Evolutionary conservation across 371 early-diverging fungal species (phyloP), one percentile per base, ranked within the genome.

Genomic region (Circinella minor): DNA sequence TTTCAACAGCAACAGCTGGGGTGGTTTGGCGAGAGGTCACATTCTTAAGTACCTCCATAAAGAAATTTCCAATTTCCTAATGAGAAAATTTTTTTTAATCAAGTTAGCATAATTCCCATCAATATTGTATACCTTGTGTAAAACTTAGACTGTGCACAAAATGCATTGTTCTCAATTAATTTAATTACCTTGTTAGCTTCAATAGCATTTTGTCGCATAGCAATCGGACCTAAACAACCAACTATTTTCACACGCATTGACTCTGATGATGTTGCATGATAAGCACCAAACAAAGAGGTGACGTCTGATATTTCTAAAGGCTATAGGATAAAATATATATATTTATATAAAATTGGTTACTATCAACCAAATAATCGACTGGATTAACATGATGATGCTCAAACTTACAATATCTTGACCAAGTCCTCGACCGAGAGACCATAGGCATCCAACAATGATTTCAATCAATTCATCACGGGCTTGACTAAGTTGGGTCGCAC

Each of bases 181-280:
- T 6, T 17, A 57, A 27, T 77, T 77, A 92, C 90, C 85, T 89
- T 87, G 82, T 95, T 95, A 5, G 80, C 82, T 43, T 88, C 86
- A 38, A 95, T 74, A 64, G 87, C 82, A 7, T 91, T 92, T 68
- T 92, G 94, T 71, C 88, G 87, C 63, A 83, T 78, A 11, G 92
- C 94, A 74, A 95, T 86, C 14, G 88, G 81, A 34, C 94, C 91
- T 47, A 96, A 82, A 48, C 89, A 86, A 18, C 92, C 93, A 37
- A 94, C 85, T 47, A 85, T 77, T 75, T 94, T 95, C 51, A 91
- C 90, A 17, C 81, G 82, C 86, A 89, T 84, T 55, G 83, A 81
- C 38, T 85, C 88, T 6, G 74, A 80, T 4, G 80, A 39, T 10
- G 82, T 72, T 36, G 81, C 77, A 37, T 72, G 69, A 62, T 82